Evolutionary conservation across 1,284 basidiomycete species (phyloP).

Genomic region (Boletus sp.): DNA sequence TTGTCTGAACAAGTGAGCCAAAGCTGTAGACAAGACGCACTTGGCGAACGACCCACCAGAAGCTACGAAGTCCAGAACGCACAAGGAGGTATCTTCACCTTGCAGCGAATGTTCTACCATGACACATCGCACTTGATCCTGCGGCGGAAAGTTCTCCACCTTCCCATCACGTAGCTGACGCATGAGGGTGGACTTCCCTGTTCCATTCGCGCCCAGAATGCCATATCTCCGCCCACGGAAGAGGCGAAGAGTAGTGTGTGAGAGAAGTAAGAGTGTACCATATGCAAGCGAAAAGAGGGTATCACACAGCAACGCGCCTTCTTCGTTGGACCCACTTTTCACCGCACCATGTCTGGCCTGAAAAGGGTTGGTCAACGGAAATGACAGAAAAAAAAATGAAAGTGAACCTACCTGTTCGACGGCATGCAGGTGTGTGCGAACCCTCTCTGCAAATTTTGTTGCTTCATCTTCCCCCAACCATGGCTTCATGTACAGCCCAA

Average conservation of each 20-base stretch:
- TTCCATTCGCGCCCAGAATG: slow-evolving; percentile 93
- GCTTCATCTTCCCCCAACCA: slow-evolving; percentile 58
- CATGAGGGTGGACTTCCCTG: slow-evolving; percentile 95
- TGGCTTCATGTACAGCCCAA: slow-evolving; percentile 66
- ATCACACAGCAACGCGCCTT: slow-evolving; percentile 86
- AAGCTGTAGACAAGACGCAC: slow-evolving; percentile 5
- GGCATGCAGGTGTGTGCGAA: slow-evolving; percentile 71
- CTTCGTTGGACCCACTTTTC: slow-evolving; percentile 53
- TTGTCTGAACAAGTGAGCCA: slow-evolving; percentile 43
- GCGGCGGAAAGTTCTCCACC: slow-evolving; percentile 94
- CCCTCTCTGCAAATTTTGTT: slow-evolving; percentile 54
- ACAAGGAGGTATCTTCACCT: slow-evolving; percentile 81
- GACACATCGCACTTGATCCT: slow-evolving; percentile 79
- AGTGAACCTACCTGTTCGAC: slow-evolving; percentile 57
- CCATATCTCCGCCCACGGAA: slow-evolving; percentile 92
- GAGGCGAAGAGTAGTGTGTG: slow-evolving; percentile 90
- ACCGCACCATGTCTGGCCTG: slow-evolving; percentile 53
- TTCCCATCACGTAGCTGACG: slow-evolving; percentile 93
- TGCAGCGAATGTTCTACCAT: slow-evolving; percentile 97
- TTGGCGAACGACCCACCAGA: slow-evolving; percentile 50
- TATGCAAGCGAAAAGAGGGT: slow-evolving; percentile 96
- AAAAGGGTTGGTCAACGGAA: slow-evolving; percentile 10
- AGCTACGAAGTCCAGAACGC: slow-evolving; percentile 87
- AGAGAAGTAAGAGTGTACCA: slow-evolving; percentile 91
- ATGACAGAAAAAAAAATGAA: slow-evolving; percentile 6